These are phyloP conservation scores for Daedaleopsis nitida DNA, from an alignment of 768 basidiomycete genomes.

Conservation along the genomic window DNA sequence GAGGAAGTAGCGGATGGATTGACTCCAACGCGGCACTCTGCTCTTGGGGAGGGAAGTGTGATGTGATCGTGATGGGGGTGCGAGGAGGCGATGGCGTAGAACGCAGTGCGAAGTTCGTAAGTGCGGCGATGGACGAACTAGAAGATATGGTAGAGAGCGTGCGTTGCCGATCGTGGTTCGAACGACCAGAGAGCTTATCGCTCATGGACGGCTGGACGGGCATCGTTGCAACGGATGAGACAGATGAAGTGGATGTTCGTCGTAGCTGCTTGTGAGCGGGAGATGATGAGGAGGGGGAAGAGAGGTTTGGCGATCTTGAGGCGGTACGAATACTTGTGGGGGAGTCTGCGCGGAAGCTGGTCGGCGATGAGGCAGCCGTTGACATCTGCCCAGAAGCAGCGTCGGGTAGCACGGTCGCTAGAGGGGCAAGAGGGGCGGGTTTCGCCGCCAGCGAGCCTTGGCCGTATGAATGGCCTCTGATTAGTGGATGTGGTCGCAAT, in stretches of 20 bases:
- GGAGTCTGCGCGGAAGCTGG: slow-evolving; percentile 31
- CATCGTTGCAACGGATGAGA: slow-evolving; percentile 60
- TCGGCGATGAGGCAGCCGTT: slow-evolving; percentile 37
- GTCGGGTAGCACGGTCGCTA: slow-evolving; percentile 57
- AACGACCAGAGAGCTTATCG: slow-evolving; percentile 23
- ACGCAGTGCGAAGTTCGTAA: slow-evolving; percentile 28
- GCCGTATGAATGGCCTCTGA: slow-evolving; percentile 71
- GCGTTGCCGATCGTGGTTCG: slow-evolving; percentile 32
- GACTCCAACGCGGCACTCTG: slow-evolving; percentile 55
- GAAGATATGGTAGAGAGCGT: slow-evolving; percentile 33
- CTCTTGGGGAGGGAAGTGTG: slow-evolving; percentile 67
- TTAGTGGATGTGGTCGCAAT: slow-evolving; percentile 75
- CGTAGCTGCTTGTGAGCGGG: slow-evolving; percentile 35
- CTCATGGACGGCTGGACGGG: slow-evolving; percentile 39
- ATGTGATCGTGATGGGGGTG: slow-evolving; percentile 44
- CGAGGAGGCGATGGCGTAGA: slow-evolving; percentile 32
- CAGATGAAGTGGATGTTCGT: slow-evolving; percentile 60
- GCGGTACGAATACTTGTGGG: slow-evolving; percentile 42
- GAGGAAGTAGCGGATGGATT: slow-evolving; percentile 71
- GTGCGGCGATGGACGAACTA: slow-evolving; percentile 28
- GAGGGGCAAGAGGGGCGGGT: slow-evolving; percentile 56
- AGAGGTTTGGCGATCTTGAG: slow-evolving; percentile 29
- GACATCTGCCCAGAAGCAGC: slow-evolving; percentile 45
- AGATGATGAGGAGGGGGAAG: slow-evolving; percentile 30
- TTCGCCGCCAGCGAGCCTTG: slow-evolving; percentile 39